Base-by-base conservation (phyloP, 2,329 filamentous ascomycete species). In the Colletotrichum melonis region DNA sequence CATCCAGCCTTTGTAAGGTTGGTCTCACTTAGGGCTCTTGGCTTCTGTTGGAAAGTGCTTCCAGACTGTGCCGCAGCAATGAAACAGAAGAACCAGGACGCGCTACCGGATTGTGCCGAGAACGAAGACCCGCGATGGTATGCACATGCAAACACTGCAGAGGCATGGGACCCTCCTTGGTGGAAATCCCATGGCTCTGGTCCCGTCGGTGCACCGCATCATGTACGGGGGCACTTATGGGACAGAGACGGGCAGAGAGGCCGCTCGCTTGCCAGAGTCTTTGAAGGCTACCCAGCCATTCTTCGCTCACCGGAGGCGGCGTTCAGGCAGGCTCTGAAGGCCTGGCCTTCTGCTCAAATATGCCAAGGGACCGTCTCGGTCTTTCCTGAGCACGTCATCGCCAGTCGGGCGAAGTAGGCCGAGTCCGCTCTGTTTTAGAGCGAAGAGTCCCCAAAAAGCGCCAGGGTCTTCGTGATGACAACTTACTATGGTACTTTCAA, bases 301-400 rank as follows among this genome's bases (percentile, higher is more conserved):
- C 14, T 30, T 6, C 11, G 14, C 16, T 32, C 6, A 14, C 26
- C 16, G 9, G 24, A 22, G 49, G 6, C 19, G 22, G 12, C 16
- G 52, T 5, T 24, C 35, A 32, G 58, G 9, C n/a, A 32, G 58
- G 6, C 22, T 22, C 19, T 49, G 42, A 8, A n/a, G 8, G 19
- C 42, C 42, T 22, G 42, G 42, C 19, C 3, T 22, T 24, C 26
- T 57, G 60, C 42, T 70, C 2, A 59, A 38, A 54, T 64, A 54
- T 55, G 67, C 67, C 30, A 65, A 59, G 60, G 65, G 60, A n/a
- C 67, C 60, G 67, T 9, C 52, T 57, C 8, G 52, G 52, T 58
- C 16, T 14, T 46, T 26, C 28, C 54, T 55, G 62, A 70, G 67
- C 67, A 70, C 62, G 67, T 65, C 67, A 70, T 70, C 62, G 62